Evolutionary conservation across 148 eudicot genomes (phyloP), one percentile per base, ranked within the genome.

Genomic region (Rhododendron mucronatum): DNA sequence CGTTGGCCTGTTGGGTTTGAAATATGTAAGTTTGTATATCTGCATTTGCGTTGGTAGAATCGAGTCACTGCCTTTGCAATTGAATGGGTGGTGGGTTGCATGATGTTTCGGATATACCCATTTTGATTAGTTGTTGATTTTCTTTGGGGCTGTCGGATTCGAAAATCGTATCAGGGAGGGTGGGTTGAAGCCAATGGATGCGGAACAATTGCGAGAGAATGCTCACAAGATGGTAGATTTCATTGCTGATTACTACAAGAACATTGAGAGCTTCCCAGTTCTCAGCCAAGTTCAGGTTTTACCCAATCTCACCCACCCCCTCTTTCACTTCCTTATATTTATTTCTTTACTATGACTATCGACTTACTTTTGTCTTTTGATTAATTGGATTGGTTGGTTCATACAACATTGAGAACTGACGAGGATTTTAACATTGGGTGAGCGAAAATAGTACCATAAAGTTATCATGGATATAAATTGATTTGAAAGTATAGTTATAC

Each of bases 181-280:
- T 55, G 88, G 79, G 47, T 91, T 96, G 94, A 96, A 94, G 88
- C 89, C 97, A 78, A 96, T 96, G 98, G 98, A 95, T 35, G 89
- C 97, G 35, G 99, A 96, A 79, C 97, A 96, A 71, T 76, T 96
- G 83, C 90, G 99, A 87, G 95, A 95, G 88, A 88, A 86, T 77
- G 98, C 91, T 26, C 98, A 95, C 92, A 90, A 92, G 89, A 96
- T 96, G 98, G 95, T 96, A 14, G 99, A 96, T 90, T 96, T 96
- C 88, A 91, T 96, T 87, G 99, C 99, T 87, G 99, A 96, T 89
- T 96, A 96, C 82, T 96, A 96, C 91, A 95, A 95, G 77, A 79
- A 92, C 81, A 94, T 96, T 87, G 99, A 96, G 86, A 76, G 80
- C 63, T 94, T 88, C 85, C 95, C 98, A 69, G 99, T 96, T 84